Base-by-base conservation (phyloP, 2,329 filamentous ascomycete species). In the Thelonectria rubi region DNA sequence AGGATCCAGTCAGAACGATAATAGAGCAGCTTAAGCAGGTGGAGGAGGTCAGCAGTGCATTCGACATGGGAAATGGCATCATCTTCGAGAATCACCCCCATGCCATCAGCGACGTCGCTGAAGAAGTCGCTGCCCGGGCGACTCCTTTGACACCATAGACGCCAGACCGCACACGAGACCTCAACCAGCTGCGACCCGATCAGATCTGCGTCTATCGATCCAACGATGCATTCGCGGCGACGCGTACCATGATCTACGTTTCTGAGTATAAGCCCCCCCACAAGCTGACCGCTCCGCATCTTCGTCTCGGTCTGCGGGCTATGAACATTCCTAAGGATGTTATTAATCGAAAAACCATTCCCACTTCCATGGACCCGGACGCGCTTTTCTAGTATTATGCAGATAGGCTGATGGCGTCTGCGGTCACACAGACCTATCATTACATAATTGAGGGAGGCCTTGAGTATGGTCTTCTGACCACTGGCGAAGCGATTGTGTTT, bases 381-480 rank as follows among this genome's bases (percentile, higher is more conserved):
- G n/a, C n/a, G n/a, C n/a, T n/a, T n/a, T n/a, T n/a, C n/a, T n/a
- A n/a, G n/a, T n/a, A n/a, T n/a, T n/a, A n/a, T n/a, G n/a, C n/a
- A n/a, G n/a, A n/a, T n/a, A n/a, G n/a, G n/a, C n/a, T n/a, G n/a
- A n/a, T n/a, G n/a, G n/a, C n/a, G n/a, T n/a, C n/a, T n/a, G n/a
- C n/a, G n/a, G 24, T 85, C 39, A 80, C 79, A 5, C 78, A 85
- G 69, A 78, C 76, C 1, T 85, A 80, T 65, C 76, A 80, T 37
- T 83, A 84, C 68, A 85, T 85, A 76, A 76, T 85, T 11, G 66
- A 79, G 51, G 72, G 70, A 14, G 78, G 82, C 0, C 72, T 82
- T 7, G 75, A 80, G 57, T 81, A 80, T 62, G 75, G 81, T 12
- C 72, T 75, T 24, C 56, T 84, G n/a, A 66, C 60, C 0, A 66